Conservation (phyloP, 129 eudicot genomes). For the sunflower (Helianthus annuus) region DNA sequence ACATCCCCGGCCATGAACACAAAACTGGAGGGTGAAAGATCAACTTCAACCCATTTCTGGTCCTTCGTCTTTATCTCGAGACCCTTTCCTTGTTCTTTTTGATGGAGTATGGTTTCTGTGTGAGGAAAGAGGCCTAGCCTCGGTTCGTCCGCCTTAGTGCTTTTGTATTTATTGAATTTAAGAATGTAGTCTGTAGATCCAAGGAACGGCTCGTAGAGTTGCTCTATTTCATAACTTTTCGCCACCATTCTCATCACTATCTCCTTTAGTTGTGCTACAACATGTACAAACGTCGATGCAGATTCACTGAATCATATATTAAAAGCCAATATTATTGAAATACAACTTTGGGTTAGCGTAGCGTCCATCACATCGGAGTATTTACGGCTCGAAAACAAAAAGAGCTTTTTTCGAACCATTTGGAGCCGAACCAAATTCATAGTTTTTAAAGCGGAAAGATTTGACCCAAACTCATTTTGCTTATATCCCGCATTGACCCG, state of each 20-base stretch:
- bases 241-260: constrained; percentile 46
- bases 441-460: too few relatives aligned
- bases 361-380: too few relatives aligned
- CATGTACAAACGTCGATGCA: constrained; percentile 13
- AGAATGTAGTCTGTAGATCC: constrained; percentile 34
- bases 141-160: constrained; percentile 20
- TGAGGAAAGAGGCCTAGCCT: constrained; percentile 42
- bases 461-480: too few relatives aligned
- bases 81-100: constrained; percentile 37
- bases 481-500: too few relatives aligned
- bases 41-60: constrained; percentile 44
- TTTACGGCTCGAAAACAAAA: too few relatives aligned
- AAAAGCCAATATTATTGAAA: too few relatives aligned
- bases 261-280: constrained; percentile 34
- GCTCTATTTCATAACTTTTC: constrained; percentile 39
- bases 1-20: constrained; percentile 54
- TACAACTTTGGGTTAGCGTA: too few relatives aligned
- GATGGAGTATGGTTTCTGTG: constrained; percentile 46
- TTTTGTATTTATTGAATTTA: constrained; percentile 28
- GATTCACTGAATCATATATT: constrained; percentile 11
- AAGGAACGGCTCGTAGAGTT: constrained; percentile 28
- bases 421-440: too few relatives aligned
- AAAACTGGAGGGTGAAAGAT: constrained; percentile 44
- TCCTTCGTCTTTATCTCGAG: constrained; percentile 37
- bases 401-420: too few relatives aligned